Evolutionary conservation across 805 yeast species (phyloP).

Genomic region (Blastobotrys attinorum): DNA sequence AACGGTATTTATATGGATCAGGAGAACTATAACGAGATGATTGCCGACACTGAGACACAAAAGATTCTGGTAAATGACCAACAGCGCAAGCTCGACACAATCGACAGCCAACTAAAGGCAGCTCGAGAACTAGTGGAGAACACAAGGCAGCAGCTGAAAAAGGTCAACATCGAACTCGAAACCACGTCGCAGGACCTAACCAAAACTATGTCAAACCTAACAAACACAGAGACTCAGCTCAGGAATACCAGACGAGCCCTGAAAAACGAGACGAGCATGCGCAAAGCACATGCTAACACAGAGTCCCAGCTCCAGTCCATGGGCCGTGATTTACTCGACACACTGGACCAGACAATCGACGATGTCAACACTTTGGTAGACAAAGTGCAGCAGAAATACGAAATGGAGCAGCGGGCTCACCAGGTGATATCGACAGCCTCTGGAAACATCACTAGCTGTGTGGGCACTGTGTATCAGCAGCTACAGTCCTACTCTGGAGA

Average conservation of each 20-base stretch:
- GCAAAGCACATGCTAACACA: conserved; percentile 24
- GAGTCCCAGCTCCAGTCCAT: conserved; percentile 23
- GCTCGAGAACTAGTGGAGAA: conserved; percentile 27
- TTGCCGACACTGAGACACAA: conserved; percentile 43
- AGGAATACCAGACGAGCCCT: conserved; percentile 9
- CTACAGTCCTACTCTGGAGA: background rate
- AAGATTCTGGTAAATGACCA: conserved; percentile 44
- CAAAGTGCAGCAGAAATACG: conserved; percentile 13
- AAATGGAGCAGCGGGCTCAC: conserved; percentile 7
- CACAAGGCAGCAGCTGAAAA: conserved; percentile 11
- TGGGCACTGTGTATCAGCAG: background rate
- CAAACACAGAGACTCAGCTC: conserved; percentile 4
- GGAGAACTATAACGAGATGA: conserved; percentile 37
- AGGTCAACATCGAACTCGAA: conserved; percentile 11
- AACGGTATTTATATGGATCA: conserved; percentile 60
- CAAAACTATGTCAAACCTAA: conserved; percentile 5
- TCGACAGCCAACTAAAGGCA: conserved; percentile 40
- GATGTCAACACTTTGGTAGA: conserved; percentile 17
- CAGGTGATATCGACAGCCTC: conserved; percentile 1
- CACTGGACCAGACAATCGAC: conserved; percentile 16
- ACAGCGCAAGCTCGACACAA: conserved; percentile 37
- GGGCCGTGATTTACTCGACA: conserved; percentile 18
- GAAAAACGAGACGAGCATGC: conserved; percentile 16
- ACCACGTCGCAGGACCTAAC: conserved; percentile 6
- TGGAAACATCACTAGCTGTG: background rate